A percentile compares a stretch with the other conserved stretches of the same genome.
Conservation (phyloP, 2,329 filamentous ascomycete genomes). For the Talaromyces albobiverticillius region DNA sequence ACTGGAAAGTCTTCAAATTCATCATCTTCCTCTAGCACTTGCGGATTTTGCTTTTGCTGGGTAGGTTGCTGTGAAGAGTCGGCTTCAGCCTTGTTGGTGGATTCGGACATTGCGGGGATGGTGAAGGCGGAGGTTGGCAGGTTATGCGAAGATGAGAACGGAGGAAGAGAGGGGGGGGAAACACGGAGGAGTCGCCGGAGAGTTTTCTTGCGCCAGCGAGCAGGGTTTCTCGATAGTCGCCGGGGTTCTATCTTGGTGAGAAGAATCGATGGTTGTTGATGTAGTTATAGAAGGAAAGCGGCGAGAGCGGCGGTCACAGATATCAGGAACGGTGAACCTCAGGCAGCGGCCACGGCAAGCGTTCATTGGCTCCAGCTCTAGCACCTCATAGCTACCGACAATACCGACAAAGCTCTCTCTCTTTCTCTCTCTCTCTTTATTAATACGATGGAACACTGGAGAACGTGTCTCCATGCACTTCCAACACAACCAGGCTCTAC, state of each 20-base stretch:
- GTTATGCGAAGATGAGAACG: not conserved
- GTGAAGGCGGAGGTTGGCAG: not conserved
- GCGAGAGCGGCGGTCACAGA: constrained; percentile 7
- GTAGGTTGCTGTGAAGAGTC: constrained; percentile 46
- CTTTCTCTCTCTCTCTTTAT: not conserved
- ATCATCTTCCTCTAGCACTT: constrained; percentile 89
- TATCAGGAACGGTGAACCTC: no score
- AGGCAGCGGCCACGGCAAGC: constrained; percentile 1
- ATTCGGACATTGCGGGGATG: constrained; percentile 45
- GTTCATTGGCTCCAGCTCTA: not conserved
- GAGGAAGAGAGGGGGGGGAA: not conserved
- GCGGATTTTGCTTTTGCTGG: constrained; percentile 58
- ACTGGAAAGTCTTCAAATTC: constrained; percentile 99
- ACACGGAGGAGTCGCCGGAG: not conserved
- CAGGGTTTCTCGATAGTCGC: not conserved
- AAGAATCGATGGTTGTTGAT: not conserved
- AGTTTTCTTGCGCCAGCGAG: not conserved
- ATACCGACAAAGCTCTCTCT: not conserved
- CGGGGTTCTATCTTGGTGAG: not conserved
- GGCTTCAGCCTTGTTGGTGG: constrained; percentile 32
- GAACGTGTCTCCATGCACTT: no score
- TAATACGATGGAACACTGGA: not conserved
- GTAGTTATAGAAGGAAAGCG: not conserved
- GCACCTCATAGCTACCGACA: no score
- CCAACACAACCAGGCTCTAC: no score